These are phyloP conservation scores for Fraxinus quadrangulata DNA, from an alignment of 257 asterid genomes.

Conservation along the genomic window DNA sequence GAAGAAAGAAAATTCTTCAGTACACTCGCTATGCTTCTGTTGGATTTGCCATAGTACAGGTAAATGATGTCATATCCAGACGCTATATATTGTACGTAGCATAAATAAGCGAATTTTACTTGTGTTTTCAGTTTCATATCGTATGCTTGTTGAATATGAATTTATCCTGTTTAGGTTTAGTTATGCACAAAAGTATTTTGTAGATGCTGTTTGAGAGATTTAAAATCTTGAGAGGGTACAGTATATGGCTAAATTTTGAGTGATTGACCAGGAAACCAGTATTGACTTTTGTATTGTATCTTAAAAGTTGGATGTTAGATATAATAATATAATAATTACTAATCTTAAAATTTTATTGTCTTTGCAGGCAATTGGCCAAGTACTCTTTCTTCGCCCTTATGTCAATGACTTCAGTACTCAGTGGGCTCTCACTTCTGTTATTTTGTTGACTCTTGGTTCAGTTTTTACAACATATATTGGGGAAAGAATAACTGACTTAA, in stretches of 20 bases:
- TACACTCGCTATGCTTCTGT: slow-evolving; percentile 99
- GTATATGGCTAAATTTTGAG: slow-evolving; percentile 5
- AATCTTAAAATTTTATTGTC: slow-evolving; percentile 13
- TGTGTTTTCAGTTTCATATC: neutral
- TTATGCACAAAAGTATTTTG: neutral
- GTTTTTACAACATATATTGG: slow-evolving; percentile 84
- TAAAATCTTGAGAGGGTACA: slow-evolving; percentile 5
- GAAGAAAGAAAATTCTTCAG: slow-evolving; percentile 91
- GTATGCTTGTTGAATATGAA: slow-evolving; percentile 15
- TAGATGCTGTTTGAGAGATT: neutral
- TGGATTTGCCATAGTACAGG: slow-evolving; percentile 98
- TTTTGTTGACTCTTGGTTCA: slow-evolving; percentile 80
- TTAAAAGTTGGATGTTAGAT: neutral
- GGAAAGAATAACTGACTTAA: slow-evolving; percentile 81
- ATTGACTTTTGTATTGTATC: neutral
- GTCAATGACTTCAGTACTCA: slow-evolving; percentile 85
- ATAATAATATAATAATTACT: neutral
- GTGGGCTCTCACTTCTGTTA: slow-evolving; percentile 82
- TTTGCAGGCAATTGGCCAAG: slow-evolving; percentile 96
- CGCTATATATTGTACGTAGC: neutral
- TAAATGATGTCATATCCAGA: slow-evolving; percentile 27
- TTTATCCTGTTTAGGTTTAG: neutral
- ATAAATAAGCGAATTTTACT: neutral
- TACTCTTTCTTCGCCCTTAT: slow-evolving; percentile 84
- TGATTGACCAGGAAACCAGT: neutral